Conservation (phyloP, 2,329 filamentous ascomycete genomes). For the Aureobasidium uvarum region DNA sequence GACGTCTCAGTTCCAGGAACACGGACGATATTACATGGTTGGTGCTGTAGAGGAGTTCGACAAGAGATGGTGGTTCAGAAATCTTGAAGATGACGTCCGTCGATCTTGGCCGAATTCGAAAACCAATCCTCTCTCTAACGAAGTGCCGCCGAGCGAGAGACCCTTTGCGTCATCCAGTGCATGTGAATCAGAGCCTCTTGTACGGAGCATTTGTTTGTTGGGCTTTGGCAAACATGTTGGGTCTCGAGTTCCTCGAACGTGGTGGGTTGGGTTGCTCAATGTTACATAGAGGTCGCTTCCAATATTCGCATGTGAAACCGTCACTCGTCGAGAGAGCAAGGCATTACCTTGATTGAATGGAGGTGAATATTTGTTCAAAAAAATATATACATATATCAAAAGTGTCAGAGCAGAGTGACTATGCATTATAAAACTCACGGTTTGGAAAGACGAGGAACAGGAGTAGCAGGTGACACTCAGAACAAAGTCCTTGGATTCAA, state of each 20-base stretch:
- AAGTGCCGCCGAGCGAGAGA: not conserved
- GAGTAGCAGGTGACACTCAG: too few relatives aligned
- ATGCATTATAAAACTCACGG: too few relatives aligned
- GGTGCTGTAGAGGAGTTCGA: not conserved
- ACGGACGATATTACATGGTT: not conserved
- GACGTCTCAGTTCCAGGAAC: not conserved
- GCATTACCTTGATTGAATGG: too few relatives aligned
- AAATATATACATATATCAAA: too few relatives aligned
- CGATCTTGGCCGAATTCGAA: not conserved
- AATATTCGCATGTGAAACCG: not conserved
- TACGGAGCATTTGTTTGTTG: not conserved
- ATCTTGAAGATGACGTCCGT: slow-evolving; percentile 3
- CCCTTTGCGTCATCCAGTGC: slow-evolving; percentile 2
- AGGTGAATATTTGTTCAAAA: too few relatives aligned
- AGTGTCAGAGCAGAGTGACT: too few relatives aligned
- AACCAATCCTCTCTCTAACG: not conserved
- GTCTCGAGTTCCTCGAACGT: not conserved
- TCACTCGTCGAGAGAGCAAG: not conserved
- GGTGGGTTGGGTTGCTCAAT: not conserved
- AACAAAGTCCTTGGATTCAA: too few relatives aligned
- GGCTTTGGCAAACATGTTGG: not conserved
- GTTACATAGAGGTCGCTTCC: not conserved
- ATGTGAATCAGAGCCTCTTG: not conserved
- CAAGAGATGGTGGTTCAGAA: not conserved
- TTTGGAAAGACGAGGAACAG: too few relatives aligned